These are phyloP conservation scores for Nosema muscidifuracis DNA, from an alignment of 371 early-diverging fungal genomes.

Conservation along the genomic window DNA sequence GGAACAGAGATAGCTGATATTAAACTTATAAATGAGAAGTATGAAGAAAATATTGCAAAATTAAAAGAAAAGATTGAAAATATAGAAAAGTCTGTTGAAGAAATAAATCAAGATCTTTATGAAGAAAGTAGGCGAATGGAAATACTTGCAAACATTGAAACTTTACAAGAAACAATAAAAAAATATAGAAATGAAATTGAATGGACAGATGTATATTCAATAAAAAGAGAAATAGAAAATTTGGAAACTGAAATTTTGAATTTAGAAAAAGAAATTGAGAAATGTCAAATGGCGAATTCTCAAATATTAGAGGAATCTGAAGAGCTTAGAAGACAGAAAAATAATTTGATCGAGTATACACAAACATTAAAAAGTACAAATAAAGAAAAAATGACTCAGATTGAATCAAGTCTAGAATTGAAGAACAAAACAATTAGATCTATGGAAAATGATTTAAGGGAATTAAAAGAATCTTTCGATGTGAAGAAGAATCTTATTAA, in stretches of 20 bases:
- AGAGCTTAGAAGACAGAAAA: background rate
- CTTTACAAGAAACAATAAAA: slow-evolving; percentile 33
- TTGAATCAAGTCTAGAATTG: background rate
- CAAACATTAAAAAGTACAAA: slow-evolving; percentile 3
- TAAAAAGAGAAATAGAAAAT: slow-evolving; percentile 20
- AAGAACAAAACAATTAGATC: slow-evolving; percentile 14
- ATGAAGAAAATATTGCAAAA: slow-evolving; percentile 7
- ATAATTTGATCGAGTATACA: background rate
- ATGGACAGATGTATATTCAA: slow-evolving; percentile 39
- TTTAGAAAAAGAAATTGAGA: background rate
- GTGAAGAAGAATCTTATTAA: slow-evolving; percentile 11
- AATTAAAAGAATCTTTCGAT: slow-evolving; percentile 13
- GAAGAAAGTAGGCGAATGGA: slow-evolving; percentile 22
- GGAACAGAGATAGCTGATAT: slow-evolving; percentile 62
- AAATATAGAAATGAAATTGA: slow-evolving; percentile 46
- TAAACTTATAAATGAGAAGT: slow-evolving; percentile 42
- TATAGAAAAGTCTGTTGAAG: slow-evolving; percentile 12
- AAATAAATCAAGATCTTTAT: slow-evolving; percentile 23
- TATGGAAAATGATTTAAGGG: slow-evolving; percentile 32
- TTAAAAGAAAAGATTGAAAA: slow-evolving; percentile 39
- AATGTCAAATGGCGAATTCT: background rate
- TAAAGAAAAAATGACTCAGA: slow-evolving; percentile 6
- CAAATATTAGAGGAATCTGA: background rate
- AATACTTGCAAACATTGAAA: background rate
- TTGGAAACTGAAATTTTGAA: slow-evolving; percentile 3